Evolutionary conservation across 1,139 yeast genomes (phyloP).

Genomic region (Candida gigantensis): DNA sequence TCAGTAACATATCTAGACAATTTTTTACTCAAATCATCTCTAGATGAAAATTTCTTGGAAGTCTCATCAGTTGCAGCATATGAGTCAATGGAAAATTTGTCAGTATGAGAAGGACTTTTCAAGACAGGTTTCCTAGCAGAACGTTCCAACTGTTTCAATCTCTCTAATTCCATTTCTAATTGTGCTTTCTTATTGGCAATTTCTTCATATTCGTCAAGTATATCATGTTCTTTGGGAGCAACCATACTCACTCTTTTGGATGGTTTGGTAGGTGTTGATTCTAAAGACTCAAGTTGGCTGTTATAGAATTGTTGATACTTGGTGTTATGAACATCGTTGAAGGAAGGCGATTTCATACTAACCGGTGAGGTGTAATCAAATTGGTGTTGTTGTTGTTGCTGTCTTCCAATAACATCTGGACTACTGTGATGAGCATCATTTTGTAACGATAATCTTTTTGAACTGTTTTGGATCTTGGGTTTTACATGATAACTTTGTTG

Average conservation of each 20-base stretch:
- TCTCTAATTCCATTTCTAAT: slow-evolving; percentile 42
- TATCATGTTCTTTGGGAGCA: slow-evolving; percentile 13
- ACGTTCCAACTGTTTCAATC: slow-evolving; percentile 38
- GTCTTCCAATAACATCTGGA: slow-evolving; percentile 5
- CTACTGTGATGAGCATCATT: slow-evolving; percentile 2
- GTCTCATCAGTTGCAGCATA: slow-evolving; percentile 41
- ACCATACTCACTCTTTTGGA: slow-evolving; percentile 9
- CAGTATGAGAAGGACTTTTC: slow-evolving; percentile 7
- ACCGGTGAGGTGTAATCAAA: slow-evolving; percentile 3
- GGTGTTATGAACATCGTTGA: slow-evolving; percentile 7
- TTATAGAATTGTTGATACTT: slow-evolving; percentile 17
- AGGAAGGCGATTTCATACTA: slow-evolving; percentile 11
- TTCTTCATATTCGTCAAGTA: slow-evolving; percentile 27
- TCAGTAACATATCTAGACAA: slow-evolving; percentile 30
- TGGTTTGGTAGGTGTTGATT: slow-evolving; percentile 20
- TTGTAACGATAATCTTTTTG: slow-evolving; percentile 22
- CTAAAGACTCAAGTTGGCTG: slow-evolving; percentile 24
- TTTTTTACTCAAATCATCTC: slow-evolving; percentile 42
- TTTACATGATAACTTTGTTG: slow-evolving; percentile 33
- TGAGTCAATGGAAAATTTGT: slow-evolving; percentile 26
- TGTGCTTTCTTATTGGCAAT: slow-evolving; percentile 38
- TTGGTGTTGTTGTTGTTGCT: slow-evolving; percentile 1
- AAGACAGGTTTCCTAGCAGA: slow-evolving; percentile 6
- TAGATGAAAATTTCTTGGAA: slow-evolving; percentile 33
- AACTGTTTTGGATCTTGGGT: slow-evolving; percentile 15